Conservation (phyloP, 2,329 filamentous ascomycete species). For the Aspergillus brunneoviolaceus region DNA sequence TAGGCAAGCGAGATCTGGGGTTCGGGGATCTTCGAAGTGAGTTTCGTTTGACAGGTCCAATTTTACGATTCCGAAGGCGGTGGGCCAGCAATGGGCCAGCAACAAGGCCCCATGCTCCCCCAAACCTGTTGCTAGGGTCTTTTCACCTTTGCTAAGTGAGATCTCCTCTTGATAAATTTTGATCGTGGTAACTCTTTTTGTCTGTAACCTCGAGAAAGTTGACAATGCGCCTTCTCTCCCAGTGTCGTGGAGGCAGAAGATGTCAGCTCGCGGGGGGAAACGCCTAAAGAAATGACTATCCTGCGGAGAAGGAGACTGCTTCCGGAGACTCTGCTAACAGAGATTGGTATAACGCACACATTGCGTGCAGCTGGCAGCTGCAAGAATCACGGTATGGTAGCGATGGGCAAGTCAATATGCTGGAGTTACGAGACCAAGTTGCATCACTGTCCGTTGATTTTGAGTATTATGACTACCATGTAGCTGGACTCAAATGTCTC, state of each 20-base stretch:
- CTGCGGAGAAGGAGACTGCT: not conserved
- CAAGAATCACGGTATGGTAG: not conserved
- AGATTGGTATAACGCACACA: not conserved
- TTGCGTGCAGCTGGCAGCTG: not conserved
- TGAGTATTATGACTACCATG: too few relatives aligned
- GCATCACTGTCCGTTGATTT: not conserved
- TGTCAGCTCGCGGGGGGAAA: not conserved
- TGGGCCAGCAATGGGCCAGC: not conserved
- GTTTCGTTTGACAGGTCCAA: not conserved
- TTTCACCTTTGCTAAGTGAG: not conserved
- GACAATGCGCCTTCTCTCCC: not conserved
- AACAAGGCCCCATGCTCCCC: not conserved
- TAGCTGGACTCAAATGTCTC: too few relatives aligned
- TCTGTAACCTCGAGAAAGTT: not conserved
- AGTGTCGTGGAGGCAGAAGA: not conserved
- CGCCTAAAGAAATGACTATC: not conserved
- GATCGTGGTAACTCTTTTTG: too few relatives aligned
- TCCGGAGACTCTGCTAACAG: not conserved
- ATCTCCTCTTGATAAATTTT: too few relatives aligned
- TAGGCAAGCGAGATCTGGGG: not conserved
- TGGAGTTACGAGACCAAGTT: not conserved
- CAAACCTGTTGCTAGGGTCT: not conserved
- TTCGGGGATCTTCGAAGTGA: slow-evolving; percentile 1
- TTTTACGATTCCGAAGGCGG: slow-evolving; percentile 3
- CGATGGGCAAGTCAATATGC: not conserved